phyloP scores from a whole-genome alignment of 352 stramenopile genomes.

The Phytophthora tentaculata region DNA sequence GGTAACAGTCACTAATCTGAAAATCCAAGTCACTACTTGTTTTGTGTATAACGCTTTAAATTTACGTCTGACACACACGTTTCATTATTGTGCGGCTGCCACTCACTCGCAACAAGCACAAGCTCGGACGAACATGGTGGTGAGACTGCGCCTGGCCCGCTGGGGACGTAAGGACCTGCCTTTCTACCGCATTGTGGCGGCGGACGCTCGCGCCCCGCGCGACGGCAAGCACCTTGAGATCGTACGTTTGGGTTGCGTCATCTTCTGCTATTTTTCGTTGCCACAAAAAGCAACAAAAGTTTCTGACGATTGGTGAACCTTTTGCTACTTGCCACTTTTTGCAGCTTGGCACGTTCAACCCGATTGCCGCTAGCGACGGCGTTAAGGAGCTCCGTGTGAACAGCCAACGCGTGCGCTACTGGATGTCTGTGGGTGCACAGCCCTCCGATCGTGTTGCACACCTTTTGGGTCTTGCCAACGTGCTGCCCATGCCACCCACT shows the following conservation, averaged over 20 bases:
- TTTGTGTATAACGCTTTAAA: neutral
- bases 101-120: constrained; percentile 22
- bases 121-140: constrained; percentile 65
- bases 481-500: constrained; percentile 84
- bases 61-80: constrained; percentile 3
- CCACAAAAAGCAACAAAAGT: constrained; percentile 6
- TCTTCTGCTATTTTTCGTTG: neutral
- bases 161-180: constrained; percentile 89
- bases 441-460: constrained; percentile 85
- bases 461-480: constrained; percentile 81
- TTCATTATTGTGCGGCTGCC: constrained; percentile 8
- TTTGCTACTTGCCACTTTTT: constrained; percentile 9
- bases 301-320: constrained; percentile 10
- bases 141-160: constrained; percentile 85
- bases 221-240: constrained; percentile 90
- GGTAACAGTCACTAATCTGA: constrained; percentile 4
- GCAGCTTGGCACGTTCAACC: constrained; percentile 89
- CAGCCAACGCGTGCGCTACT: constrained; percentile 87
- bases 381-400: constrained; percentile 91
- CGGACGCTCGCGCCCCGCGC: constrained; percentile 79
- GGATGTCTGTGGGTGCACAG: constrained; percentile 88
- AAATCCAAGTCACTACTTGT: neutral
- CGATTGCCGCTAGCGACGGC: constrained; percentile 79
- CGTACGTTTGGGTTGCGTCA: constrained; percentile 42
- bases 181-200: constrained; percentile 91